Percentiles rank a stretch among this genome's conserved stretches.
These are phyloP conservation scores for Beauveria sp. DNA, from an alignment of 2,329 filamentous ascomycete genomes.

Conservation along the genomic window DNA sequence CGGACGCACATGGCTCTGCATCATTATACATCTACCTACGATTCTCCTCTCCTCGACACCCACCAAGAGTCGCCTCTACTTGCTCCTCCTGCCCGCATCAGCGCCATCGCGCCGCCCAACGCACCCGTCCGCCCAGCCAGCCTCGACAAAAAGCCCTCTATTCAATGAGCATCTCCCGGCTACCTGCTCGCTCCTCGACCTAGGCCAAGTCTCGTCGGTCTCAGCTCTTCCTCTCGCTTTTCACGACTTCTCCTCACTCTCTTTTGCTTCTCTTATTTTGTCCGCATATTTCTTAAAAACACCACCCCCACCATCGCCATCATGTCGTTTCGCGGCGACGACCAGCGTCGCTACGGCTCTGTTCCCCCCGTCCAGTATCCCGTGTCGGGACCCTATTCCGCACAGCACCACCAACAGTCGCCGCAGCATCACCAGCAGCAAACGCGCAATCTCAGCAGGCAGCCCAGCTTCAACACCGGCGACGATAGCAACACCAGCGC, in stretches of 20 bases:
- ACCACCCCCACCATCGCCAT: conserved; percentile 8
- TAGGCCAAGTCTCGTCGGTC: neutral
- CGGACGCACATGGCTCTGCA: neutral
- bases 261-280: neutral
- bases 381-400: conserved; percentile 30
- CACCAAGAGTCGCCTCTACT: neutral
- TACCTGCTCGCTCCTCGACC: neutral
- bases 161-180: conserved; percentile 1
- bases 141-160: neutral
- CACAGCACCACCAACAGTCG: conserved; percentile 19
- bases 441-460: conserved; percentile 36
- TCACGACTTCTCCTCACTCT: neutral
- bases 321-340: conserved; percentile 59
- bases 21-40: neutral
- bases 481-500: conserved; percentile 49
- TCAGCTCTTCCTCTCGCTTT: neutral
- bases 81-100: neutral
- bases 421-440: conserved; percentile 20
- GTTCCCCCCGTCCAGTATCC: conserved; percentile 59
- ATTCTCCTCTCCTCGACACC: neutral
- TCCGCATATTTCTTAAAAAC: neutral
- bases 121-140: neutral
- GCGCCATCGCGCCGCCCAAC: neutral
- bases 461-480: conserved; percentile 67
- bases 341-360: conserved; percentile 58